Evolutionary conservation across 2,329 filamentous ascomycete species (phyloP), one percentile per base, ranked within the genome.

Genomic region (Ophiocordyceps unilateralis): DNA sequence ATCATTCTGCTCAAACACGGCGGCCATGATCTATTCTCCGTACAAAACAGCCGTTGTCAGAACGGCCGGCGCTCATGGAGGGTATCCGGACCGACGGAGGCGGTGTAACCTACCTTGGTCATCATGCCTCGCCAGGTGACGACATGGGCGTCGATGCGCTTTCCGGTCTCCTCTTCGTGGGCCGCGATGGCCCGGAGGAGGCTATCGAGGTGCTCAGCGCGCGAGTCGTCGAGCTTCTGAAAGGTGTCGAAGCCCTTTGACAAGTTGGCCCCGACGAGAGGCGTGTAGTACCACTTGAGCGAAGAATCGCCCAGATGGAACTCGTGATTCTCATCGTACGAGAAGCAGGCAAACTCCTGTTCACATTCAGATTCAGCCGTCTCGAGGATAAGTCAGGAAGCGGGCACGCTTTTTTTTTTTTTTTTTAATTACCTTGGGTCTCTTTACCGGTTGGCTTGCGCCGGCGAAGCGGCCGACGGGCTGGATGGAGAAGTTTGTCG

Each of bases 121-220:
- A 98, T 88, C 86, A 96, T 95, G 32, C 91, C 91, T 54, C 91
- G 72, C 89, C 89, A 98, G 1, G 89, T 96, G 42, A 96, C 71
- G 39, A 96, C 59, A 52, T 93, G 78, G 2, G 82, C 81, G 47
- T 87, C 78, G 26, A 81, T 78, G 55, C 72, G 79, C 53, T 74
- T 69, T 2, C 74, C 72, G 1, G 71, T 75, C 49, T 77, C 68
- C 57, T 78, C 69, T 61, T 96, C 91, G 50, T 84, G 69, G 22
- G 73, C 71, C 41, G 78, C 68, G 39, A 98, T 76, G 1, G 87
- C 81, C 46, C 76, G 78, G 20, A 98, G 67, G 24, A 98, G 66
- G 47, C 82, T 81, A 55, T 93, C 83, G 4, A 98, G 67, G 61
- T 98, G 91, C 52, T 91, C 84, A 58, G 94, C 86, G n/a, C 67